Conservation (phyloP, 306 rosid genomes). For the Carpinus fangiana region DNA sequence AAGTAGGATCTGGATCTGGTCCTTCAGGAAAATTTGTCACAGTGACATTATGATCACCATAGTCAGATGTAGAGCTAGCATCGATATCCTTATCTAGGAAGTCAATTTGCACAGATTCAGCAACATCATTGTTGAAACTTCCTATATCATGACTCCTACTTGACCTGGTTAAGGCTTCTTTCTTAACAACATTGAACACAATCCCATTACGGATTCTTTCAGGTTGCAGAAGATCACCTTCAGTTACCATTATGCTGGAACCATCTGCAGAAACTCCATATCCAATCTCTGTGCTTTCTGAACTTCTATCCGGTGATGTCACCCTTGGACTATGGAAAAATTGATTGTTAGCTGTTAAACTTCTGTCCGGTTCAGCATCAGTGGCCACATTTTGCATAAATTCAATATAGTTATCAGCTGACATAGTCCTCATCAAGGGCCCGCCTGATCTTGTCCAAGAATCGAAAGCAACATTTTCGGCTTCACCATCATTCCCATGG, state of each 20-base stretch:
- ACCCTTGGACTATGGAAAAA: conserved; percentile 49
- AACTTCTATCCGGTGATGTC: conserved; percentile 49
- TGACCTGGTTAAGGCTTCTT: conserved; percentile 59
- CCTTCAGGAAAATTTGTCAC: conserved; percentile 4
- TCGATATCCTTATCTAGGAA: conserved; percentile 65
- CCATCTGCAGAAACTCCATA: conserved; percentile 44
- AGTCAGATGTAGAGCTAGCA: conserved; percentile 64
- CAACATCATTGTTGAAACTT: conserved; percentile 51
- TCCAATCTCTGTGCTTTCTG: conserved; percentile 60
- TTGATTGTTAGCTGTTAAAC: conserved; percentile 34
- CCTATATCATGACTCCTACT: conserved; percentile 55
- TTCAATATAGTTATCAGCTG: conserved; percentile 71
- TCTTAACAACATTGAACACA: conserved; percentile 78
- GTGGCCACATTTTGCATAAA: conserved; percentile 70
- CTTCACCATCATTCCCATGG: conserved; percentile 76
- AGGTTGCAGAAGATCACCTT: conserved; percentile 91
- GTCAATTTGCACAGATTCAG: conserved; percentile 70
- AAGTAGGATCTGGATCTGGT: conserved; percentile 14
- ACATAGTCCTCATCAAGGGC: conserved; percentile 85
- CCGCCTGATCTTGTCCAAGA: conserved; percentile 94
- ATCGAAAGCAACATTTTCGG: conserved; percentile 55
- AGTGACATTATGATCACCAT: conserved; percentile 42
- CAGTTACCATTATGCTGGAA: conserved; percentile 57
- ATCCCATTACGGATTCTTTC: conserved; percentile 81
- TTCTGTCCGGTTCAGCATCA: conserved; percentile 55